Evolutionary conservation across 768 basidiomycete species (phyloP), one percentile per base, ranked within the genome.

Genomic region (Leccinellum albellum): DNA sequence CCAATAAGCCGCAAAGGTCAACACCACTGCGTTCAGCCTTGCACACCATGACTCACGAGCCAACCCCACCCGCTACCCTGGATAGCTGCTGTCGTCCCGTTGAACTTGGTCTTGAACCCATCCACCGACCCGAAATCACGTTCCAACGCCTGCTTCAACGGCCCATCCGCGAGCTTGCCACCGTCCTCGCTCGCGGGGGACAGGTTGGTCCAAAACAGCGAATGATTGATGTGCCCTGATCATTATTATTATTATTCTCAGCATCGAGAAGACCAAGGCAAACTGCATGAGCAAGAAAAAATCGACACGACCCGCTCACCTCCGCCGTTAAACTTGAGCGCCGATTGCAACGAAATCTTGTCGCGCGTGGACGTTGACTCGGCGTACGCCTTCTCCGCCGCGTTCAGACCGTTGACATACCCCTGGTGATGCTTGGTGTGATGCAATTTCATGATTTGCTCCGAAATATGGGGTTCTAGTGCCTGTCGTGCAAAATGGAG

Each of bases 21-120:
- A 45, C 31, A 13, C 20, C 35, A 37, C 35, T 9, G 17, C 17
- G 35, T 37, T 6, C 35, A 37, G 35, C 35, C n/a, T 37, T n/a
- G 23, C 9, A 2, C 5, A 4, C 33, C 35, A 33, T 20, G 32
- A 56, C 80, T 59, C 63, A 87, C 93, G 57, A 99, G 81, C 97
- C 97, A 99, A 46, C 95, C 96, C 97, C 97, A 99, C 3, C 97
- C 97, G 63, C 90, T 93, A 26, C 97, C 97, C 74, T 99, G 97
- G 54, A 99, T 89, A 52, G 82, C 94, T 31, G 89, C 93, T 23
- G 96, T 96, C 60, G 81, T 82, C 24, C 94, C 75, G 74, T 96
- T 98, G 73, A 98, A 83, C 60, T 82, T 79, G 64, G 85, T 87
- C 79, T 96, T 94, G 71, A 98, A 86, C 23, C 75, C 83, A 14